These are phyloP conservation scores for Cutaneotrichosporon cyanovorans DNA, from an alignment of 1,284 basidiomycete genomes.

Conservation along the genomic window DNA sequence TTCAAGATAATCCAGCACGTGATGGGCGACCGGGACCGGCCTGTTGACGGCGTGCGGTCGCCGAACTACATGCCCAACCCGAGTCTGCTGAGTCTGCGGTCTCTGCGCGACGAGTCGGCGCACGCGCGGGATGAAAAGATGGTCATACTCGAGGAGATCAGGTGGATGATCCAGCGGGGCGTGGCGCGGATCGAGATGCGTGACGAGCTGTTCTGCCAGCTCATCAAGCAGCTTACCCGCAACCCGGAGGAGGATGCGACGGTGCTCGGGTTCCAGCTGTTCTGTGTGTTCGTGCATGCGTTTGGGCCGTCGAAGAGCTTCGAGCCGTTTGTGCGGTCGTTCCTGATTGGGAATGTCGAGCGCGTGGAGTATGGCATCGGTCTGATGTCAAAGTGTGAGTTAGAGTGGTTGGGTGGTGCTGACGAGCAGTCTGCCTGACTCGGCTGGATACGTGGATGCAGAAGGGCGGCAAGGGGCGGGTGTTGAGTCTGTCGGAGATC, in stretches of 20 bases:
- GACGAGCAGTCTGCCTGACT: constrained; percentile 56
- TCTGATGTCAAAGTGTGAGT: constrained; percentile 68
- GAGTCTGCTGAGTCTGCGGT: constrained; percentile 6
- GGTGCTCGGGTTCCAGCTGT: constrained; percentile 82
- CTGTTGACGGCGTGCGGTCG: constrained; percentile 30
- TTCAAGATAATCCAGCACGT: constrained; percentile 84
- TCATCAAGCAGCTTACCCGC: constrained; percentile 78
- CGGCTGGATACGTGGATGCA: constrained; percentile 63
- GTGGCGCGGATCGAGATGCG: constrained; percentile 69
- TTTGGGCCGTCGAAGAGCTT: constrained; percentile 89
- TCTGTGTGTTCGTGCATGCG: constrained; percentile 76
- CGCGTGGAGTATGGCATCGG: constrained; percentile 61
- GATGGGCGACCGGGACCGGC: constrained; percentile 78
- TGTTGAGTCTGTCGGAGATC: constrained; percentile 70
- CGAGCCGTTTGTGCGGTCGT: constrained; percentile 67
- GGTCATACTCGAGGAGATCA: constrained; percentile 66
- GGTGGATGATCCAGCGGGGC: constrained; percentile 73
- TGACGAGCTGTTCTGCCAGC: constrained; percentile 85
- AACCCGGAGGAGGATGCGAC: constrained; percentile 74
- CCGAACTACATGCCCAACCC: constrained; percentile 3
- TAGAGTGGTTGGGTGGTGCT: background rate
- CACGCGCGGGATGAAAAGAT: constrained; percentile 26
- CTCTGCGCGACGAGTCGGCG: constrained; percentile 3
- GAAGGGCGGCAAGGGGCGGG: constrained; percentile 74
- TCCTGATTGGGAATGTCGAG: constrained; percentile 62